phyloP scores from a whole-genome alignment of 176 grass and related monocot species.

The Avena sativa region DNA sequence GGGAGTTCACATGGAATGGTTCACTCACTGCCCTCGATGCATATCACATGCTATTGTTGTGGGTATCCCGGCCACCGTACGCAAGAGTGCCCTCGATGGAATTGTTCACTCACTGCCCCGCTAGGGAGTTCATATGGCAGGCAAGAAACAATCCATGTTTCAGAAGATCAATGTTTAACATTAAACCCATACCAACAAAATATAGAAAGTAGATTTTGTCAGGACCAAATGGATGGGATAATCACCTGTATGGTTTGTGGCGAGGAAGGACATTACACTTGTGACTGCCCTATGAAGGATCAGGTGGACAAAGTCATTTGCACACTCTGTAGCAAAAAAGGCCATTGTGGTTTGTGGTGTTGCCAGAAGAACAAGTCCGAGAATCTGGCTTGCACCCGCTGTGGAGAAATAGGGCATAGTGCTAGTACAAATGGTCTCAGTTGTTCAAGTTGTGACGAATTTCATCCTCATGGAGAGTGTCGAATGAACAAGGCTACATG shows the following conservation, averaged over 20 bases:
- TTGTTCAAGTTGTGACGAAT: slow-evolving; percentile 19
- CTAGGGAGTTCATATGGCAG: background rate
- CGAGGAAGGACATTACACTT: slow-evolving; percentile 3
- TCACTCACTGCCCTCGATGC: background rate
- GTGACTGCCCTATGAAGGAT: background rate
- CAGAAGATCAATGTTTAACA: background rate
- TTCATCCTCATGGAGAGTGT: background rate
- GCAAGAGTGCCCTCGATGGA: background rate
- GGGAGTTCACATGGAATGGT: no score
- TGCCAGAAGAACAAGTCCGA: slow-evolving; percentile 22
- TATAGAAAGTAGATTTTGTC: background rate
- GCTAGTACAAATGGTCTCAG: slow-evolving; percentile 12
- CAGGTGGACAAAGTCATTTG: slow-evolving; percentile 1
- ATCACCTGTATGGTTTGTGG: slow-evolving; percentile 8
- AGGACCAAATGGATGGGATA: background rate
- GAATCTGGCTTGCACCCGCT: slow-evolving; percentile 20
- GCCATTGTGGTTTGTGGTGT: slow-evolving; percentile 12
- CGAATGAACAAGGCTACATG: background rate
- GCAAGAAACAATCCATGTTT: background rate
- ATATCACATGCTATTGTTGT: background rate
- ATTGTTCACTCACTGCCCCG: background rate
- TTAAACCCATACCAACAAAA: background rate
- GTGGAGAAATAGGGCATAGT: slow-evolving; percentile 30
- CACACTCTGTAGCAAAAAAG: slow-evolving; percentile 5
- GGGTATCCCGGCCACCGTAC: background rate